Base-by-base conservation (phyloP, 2,329 filamentous ascomycete genomes). In the Fusarium aywerte region DNA sequence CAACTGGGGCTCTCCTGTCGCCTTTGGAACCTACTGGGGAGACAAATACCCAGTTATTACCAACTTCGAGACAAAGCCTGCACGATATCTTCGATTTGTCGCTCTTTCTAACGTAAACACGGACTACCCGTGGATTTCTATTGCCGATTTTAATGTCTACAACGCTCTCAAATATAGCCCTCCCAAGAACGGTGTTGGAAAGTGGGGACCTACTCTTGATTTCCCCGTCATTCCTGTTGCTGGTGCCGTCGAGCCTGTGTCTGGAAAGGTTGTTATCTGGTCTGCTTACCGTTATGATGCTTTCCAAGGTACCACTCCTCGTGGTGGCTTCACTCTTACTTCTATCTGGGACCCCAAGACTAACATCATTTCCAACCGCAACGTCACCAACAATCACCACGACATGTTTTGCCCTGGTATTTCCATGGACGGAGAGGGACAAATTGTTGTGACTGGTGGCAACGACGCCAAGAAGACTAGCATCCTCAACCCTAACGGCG, bases 331-430 rank as follows among this genome's bases (percentile, higher is more conserved):
- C 32, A 68, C 66, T 33, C 52, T 68, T 13, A 68, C 56, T 6
- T 65, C 66, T 3, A 48, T 68, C 48, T 68, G 66, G 66, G 66
- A 68, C 13, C 66, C 61, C 4, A 50, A 44, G 50, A 68, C 65
- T 0, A 64, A 64, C 10, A 23, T 68, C n/a, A 66, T 69, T 21
- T 47, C 61, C 2, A 50, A 62, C 35, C 66, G 57, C 7, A 66
- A 62, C 13, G 33, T 81, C 7, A 72, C 75, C 54, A 73, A 84
- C 66, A 85, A 82, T 1, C 67, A 78, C 9, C 83, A 86, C 68
- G 83, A 86, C 68, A 86, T 86, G 84, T 86, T 86, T 70, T 87
- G 85, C 70, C 85, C 85, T 0, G 86, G 85, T 4, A 84, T 87
- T 27, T 82, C 80, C 4, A 75, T 83, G 15, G 81, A 84, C 45